Evolutionary conservation across 192 early-diverging fungal species (phyloP), one percentile per base, ranked within the genome.

Genomic region (Umbelopsis sp.): DNA sequence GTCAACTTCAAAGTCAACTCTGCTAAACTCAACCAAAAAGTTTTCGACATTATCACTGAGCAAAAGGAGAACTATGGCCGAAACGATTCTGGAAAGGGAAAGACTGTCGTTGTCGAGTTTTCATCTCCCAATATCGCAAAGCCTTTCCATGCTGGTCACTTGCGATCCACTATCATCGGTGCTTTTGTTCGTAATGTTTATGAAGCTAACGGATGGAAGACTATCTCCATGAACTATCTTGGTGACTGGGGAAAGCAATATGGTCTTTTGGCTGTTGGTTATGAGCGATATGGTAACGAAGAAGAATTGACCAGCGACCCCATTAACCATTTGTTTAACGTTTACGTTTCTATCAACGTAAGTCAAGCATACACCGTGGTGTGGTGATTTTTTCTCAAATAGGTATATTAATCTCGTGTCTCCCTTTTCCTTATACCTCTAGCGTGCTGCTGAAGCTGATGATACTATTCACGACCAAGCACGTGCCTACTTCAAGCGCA

Each of bases 221-320:
- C 90, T n/a, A 82, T 96, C 52, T 83, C 88, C 46, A 93, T 98
- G 85, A 99, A 99, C 87, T 97, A 99, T 80, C 83, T 99, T 37
- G 98, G 98, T 67, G 97, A 99, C 79, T 99, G 98, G 98, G 98
- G 98, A 69, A 99, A 97, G 81, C 97, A 98, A 84, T 99, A 95
- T 76, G 98, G 95, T 71, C 82, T 97, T 69, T 86, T 98, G 75
- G 96, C 96, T 50, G 81, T 98, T 61, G 97, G 95, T 68, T 97
- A 89, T 77, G 83, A 83, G 66, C 88, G 88, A 65, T 89, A 91
- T 74, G 96, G 96, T 37, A 83, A 80, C 47, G 95, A 97, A 70
- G 88, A 94, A 67, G 76, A 87, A 71, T 85, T 98, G 21, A 64
- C 84, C 41, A 80, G 75, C 20, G 91, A 98, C 74, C 94, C 96